Conservation (phyloP, 1,284 basidiomycete species). For the Tilletia caries region DNA sequence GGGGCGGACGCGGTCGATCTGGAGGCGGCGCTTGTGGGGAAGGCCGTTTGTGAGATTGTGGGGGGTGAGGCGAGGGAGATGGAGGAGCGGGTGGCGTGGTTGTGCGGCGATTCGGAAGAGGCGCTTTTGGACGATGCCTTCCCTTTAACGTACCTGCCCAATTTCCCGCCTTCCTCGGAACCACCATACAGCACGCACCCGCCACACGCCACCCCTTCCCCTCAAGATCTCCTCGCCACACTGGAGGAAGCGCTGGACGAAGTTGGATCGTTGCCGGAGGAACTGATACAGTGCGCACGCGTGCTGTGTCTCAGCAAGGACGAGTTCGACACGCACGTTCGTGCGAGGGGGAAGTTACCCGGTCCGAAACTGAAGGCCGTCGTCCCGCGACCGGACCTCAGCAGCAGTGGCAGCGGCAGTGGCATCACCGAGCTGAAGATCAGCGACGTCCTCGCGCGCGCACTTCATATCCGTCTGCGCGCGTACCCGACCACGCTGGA, state of each 20-base stretch:
- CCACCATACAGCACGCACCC: neutral
- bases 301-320: slow-evolving; percentile 65
- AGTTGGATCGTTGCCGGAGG: neutral
- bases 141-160: neutral
- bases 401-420: no score
- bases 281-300: neutral
- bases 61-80: slow-evolving; percentile 4
- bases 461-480: slow-evolving; percentile 27
- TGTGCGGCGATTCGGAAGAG: neutral
- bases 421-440: slow-evolving; percentile 19
- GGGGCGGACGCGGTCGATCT: slow-evolving; percentile 84
- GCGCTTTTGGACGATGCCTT: neutral
- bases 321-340: slow-evolving; percentile 65
- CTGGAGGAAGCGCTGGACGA: neutral
- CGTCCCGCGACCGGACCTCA: neutral
- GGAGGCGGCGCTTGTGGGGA: slow-evolving; percentile 71
- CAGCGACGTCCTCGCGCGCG: slow-evolving; percentile 27
- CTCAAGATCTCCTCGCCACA: neutral
- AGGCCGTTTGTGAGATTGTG: slow-evolving; percentile 34
- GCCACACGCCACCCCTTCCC: neutral
- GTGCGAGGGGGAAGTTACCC: slow-evolving; percentile 6
- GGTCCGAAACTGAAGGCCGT: neutral
- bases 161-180: neutral
- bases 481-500: slow-evolving; percentile 41
- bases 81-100: slow-evolving; percentile 18